These are phyloP conservation scores for Asterophora parasitica DNA, from an alignment of 768 basidiomycete species.

Conservation along the genomic window DNA sequence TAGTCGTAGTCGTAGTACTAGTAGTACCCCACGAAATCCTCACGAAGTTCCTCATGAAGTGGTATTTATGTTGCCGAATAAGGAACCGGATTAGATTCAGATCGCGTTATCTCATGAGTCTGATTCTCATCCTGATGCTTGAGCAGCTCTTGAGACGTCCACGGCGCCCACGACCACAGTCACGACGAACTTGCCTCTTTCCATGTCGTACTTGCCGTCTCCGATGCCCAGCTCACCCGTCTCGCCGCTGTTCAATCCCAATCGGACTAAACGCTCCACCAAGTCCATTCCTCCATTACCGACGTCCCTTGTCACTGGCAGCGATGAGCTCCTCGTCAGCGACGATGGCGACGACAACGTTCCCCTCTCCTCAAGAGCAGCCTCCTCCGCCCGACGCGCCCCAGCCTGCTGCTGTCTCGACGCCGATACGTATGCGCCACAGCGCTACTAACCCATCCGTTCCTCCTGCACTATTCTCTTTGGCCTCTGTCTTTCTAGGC, in stretches of 20 bases:
- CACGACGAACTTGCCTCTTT: neutral
- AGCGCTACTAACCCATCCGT: no score
- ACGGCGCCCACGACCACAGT: neutral
- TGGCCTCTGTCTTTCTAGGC: no score
- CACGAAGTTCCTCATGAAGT: no score
- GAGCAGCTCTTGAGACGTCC: no score
- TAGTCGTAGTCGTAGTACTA: no score
- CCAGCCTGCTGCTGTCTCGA: constrained; percentile 39
- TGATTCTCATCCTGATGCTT: no score
- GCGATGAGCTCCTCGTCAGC: constrained; percentile 5
- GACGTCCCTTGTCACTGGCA: neutral
- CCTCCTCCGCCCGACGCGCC: neutral
- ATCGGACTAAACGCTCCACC: constrained; percentile 15
- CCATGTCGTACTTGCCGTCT: no score
- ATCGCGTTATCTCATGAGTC: no score
- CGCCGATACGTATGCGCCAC: constrained; percentile 87
- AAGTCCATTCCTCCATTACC: constrained; percentile 14
- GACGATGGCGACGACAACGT: neutral
- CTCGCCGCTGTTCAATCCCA: constrained; percentile 5
- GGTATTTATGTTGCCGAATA: no score
- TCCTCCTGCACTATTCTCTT: no score
- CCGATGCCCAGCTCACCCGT: neutral
- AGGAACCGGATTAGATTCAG: no score
- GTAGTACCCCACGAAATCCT: no score
- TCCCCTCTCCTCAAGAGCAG: neutral